These are phyloP conservation scores for Aspergillus sp. DNA, from an alignment of 2,329 filamentous ascomycete genomes.

Conservation along the genomic window DNA sequence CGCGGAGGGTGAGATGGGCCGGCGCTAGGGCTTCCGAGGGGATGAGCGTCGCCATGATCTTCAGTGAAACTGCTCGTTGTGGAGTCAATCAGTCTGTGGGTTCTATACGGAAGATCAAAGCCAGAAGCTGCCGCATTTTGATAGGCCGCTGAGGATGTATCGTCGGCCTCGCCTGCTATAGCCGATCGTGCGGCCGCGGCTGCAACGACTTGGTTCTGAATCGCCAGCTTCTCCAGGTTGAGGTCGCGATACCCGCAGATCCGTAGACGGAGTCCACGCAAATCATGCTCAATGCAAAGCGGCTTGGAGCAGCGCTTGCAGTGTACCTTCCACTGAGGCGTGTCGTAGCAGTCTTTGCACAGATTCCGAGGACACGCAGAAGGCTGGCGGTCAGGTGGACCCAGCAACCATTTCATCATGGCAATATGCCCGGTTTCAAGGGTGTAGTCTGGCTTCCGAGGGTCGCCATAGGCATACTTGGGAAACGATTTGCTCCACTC, in stretches of 20 bases:
- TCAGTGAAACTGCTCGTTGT: constrained; percentile 43
- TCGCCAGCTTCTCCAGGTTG: constrained; percentile 51
- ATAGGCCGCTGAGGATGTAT: constrained; percentile 17
- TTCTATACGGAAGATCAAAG: constrained; percentile 37
- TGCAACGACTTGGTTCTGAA: constrained; percentile 38
- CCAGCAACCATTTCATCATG: constrained; percentile 54
- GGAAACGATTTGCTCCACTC: constrained; percentile 48
- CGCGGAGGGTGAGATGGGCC: constrained; percentile 23
- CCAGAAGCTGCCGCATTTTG: constrained; percentile 25
- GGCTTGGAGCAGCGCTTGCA: constrained; percentile 62
- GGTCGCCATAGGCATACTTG: constrained; percentile 46
- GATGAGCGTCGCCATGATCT: constrained; percentile 31
- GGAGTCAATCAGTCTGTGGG: constrained; percentile 35
- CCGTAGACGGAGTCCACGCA: constrained; percentile 59
- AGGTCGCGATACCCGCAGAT: constrained; percentile 63
- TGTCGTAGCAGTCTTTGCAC: constrained; percentile 62
- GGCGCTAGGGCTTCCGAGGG: constrained; percentile 27
- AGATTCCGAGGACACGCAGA: constrained; percentile 60
- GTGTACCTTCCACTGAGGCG: constrained; percentile 63
- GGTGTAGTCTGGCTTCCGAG: constrained; percentile 44
- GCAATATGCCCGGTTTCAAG: constrained; percentile 46
- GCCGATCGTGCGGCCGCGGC: constrained; percentile 19
- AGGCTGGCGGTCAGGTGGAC: constrained; percentile 50
- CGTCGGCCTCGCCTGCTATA: background rate
- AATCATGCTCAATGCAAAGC: constrained; percentile 64